phyloP scores from a whole-genome alignment of 1,284 basidiomycete species.

The Rhodotorula sp. region DNA sequence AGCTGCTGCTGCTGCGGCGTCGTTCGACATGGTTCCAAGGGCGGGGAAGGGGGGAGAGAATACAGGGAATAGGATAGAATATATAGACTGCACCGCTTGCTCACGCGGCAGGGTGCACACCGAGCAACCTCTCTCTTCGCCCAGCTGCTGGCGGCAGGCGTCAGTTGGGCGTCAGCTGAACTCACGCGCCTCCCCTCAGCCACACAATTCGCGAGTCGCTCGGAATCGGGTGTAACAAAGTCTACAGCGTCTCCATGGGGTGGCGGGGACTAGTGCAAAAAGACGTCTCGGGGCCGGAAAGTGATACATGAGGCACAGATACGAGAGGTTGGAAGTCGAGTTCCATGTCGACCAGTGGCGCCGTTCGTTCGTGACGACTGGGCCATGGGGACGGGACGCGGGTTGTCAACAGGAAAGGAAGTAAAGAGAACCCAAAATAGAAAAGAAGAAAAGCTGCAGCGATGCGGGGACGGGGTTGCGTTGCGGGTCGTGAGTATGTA shows the following conservation, averaged over 20 bases:
- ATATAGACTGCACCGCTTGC: too few relatives aligned
- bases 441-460: not conserved
- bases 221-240: too few relatives aligned
- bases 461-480: not conserved
- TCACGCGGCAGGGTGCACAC: too few relatives aligned
- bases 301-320: not conserved
- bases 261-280: not conserved
- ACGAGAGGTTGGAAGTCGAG: not conserved
- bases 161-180: too few relatives aligned
- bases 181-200: too few relatives aligned
- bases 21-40: not conserved
- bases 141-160: too few relatives aligned
- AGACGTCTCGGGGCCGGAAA: not conserved
- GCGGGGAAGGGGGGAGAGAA: not conserved
- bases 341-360: too few relatives aligned
- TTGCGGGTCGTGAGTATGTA: not conserved
- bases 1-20: not conserved
- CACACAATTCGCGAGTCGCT: too few relatives aligned
- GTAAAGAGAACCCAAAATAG: too few relatives aligned
- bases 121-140: too few relatives aligned
- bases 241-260: not conserved
- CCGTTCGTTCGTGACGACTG: not conserved
- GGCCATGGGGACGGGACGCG: too few relatives aligned
- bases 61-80: not conserved
- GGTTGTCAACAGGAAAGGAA: not conserved